These are phyloP conservation scores for Capronia coronata DNA, from an alignment of 2,329 filamentous ascomycete species.

Conservation along the genomic window DNA sequence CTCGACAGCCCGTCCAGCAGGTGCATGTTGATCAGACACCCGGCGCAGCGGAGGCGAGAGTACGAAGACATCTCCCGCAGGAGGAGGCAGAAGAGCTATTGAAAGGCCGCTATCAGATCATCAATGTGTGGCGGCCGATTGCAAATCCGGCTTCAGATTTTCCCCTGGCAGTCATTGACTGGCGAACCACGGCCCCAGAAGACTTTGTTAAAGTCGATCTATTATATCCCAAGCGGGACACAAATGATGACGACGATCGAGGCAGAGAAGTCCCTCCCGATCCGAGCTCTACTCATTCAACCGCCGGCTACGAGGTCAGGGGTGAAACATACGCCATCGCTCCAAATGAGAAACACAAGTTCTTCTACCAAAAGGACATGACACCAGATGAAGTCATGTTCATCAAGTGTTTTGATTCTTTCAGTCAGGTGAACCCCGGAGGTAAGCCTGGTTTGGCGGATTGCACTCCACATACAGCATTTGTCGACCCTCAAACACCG, in stretches of 20 bases:
- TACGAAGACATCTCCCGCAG: slow-evolving; percentile 53
- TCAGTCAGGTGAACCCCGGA: slow-evolving; percentile 32
- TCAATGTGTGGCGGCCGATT: slow-evolving; percentile 67
- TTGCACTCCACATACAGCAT: slow-evolving; percentile 50
- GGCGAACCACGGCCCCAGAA: slow-evolving; percentile 49
- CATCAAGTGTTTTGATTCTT: slow-evolving; percentile 52
- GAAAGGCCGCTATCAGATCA: slow-evolving; percentile 56
- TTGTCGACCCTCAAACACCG: slow-evolving; percentile 50
- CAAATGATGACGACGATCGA: slow-evolving; percentile 49
- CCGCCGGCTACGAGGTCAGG: slow-evolving; percentile 55
- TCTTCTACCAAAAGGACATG: slow-evolving; percentile 65
- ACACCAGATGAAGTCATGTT: slow-evolving; percentile 50
- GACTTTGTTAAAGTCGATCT: slow-evolving; percentile 58
- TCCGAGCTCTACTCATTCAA: slow-evolving; percentile 41
- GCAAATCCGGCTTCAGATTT: slow-evolving; percentile 57
- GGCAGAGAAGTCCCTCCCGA: slow-evolving; percentile 54
- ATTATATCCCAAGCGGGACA: slow-evolving; percentile 54
- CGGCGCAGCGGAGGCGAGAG: slow-evolving; percentile 53
- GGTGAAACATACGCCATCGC: slow-evolving; percentile 59
- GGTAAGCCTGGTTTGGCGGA: slow-evolving; percentile 42
- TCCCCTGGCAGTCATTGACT: slow-evolving; percentile 64
- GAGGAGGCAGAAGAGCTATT: slow-evolving; percentile 54
- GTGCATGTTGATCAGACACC: slow-evolving; percentile 69
- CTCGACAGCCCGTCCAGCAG: slow-evolving; percentile 60
- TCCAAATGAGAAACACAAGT: slow-evolving; percentile 53